Evolutionary conservation across 192 early-diverging fungal species (phyloP), one percentile per base, ranked within the genome.

Genomic region (Umbelopsis isabellina): DNA sequence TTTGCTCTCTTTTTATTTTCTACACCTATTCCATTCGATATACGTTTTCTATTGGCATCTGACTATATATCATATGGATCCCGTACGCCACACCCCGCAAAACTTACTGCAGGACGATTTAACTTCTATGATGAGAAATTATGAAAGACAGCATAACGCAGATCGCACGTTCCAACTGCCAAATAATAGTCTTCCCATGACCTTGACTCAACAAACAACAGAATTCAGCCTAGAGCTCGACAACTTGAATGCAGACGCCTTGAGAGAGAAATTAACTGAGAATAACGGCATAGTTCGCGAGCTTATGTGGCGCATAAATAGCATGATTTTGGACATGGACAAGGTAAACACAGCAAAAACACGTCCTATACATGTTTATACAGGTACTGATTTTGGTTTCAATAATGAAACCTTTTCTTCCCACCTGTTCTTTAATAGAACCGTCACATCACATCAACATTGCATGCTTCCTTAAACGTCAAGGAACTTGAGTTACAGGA

Each of bases 401-500:
- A 4, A 18, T 61, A 35, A 61, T 61, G 55, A 25, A 35, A 35
- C 12, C 13, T 35, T 35, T 35, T 61, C 33, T 61, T 35, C 12
- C 12, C 37, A 44, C 9, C 4, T 10, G 22, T 49, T 20, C 41
- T 35, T 64, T 22, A 7, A 46, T 65, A 74, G 72, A 67, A 51
- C 58, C 50, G 47, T 18, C 53, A 64, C 25, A 49, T 48, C 5
- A 69, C 58, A 7, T 44, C 21, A 13, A 69, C 48, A 23, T 47
- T 75, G 4, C 67, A 75, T 47, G 27, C 58, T 12, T 48, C 64
- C 18, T 4, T 75, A 25, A 50, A 47, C 30, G 44, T 33, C 37
- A 75, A 75, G 44, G 74, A 75, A 18, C 35, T 75, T 23, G 69
- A 75, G 30, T n/a, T 75, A 35, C 68, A 67, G 22, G 68, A 75